phyloP scores from a whole-genome alignment of 495 filamentous ascomycete species.

The Penicillium angulare region DNA sequence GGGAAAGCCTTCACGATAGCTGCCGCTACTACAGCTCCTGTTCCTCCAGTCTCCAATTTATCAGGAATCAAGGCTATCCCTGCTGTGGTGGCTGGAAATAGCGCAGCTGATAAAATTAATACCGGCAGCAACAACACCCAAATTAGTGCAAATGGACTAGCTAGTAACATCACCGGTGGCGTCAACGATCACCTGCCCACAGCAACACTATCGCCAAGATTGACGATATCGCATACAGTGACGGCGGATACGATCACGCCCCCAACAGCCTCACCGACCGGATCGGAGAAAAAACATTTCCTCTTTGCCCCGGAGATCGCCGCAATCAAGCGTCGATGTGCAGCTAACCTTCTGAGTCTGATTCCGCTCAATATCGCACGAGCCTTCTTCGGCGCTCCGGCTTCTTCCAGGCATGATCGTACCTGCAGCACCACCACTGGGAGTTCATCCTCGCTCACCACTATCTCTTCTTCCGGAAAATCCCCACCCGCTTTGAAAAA shows the following conservation, averaged over 20 bases:
- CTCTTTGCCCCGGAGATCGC: slow-evolving; percentile 41
- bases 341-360: slow-evolving; percentile 47
- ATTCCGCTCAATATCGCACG: slow-evolving; percentile 41
- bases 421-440: slow-evolving; percentile 27
- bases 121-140: slow-evolving; percentile 18
- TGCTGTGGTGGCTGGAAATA: neutral
- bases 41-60: slow-evolving; percentile 1
- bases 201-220: neutral
- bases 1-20: slow-evolving; percentile 13
- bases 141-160: neutral
- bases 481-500: slow-evolving; percentile 12
- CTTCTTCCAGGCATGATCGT: slow-evolving; percentile 18
- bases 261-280: slow-evolving; percentile 7
- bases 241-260: slow-evolving; percentile 4
- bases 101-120: slow-evolving; percentile 16
- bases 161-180: slow-evolving; percentile 6
- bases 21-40: slow-evolving; percentile 1
- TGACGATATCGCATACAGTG: neutral
- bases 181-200: slow-evolving; percentile 8
- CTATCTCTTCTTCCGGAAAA: neutral
- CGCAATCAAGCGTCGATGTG: slow-evolving; percentile 56
- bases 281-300: slow-evolving; percentile 12
- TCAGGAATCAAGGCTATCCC: slow-evolving; percentile 1
- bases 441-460: slow-evolving; percentile 12
- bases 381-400: slow-evolving; percentile 35